These are phyloP conservation scores for Endocalyx cinctus DNA, from an alignment of 2,329 filamentous ascomycete species.

Conservation along the genomic window DNA sequence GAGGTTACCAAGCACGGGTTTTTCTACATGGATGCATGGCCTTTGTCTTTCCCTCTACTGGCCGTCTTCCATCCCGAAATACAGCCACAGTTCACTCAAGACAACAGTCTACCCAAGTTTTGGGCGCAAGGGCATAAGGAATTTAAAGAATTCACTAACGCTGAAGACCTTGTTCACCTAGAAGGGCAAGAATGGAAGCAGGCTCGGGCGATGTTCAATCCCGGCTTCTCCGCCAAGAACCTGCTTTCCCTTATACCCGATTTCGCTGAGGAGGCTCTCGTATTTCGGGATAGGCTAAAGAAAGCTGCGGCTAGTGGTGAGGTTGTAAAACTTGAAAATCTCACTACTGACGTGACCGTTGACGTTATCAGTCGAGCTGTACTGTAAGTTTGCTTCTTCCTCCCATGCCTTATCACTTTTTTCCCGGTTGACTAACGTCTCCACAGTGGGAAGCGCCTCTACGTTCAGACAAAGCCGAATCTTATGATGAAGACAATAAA, in stretches of 20 bases:
- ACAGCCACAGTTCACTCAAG: conserved; percentile 33
- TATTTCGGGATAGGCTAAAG: conserved; percentile 20
- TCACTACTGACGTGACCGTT: conserved; percentile 22
- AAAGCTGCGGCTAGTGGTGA: conserved; percentile 15
- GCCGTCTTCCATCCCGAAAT: conserved; percentile 33
- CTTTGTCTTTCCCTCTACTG: conserved; percentile 29
- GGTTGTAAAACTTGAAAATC: conserved; percentile 22
- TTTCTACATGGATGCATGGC: conserved; percentile 35
- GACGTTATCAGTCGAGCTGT: conserved; percentile 25
- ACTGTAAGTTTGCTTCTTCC: conserved; percentile 23
- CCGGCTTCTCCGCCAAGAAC: conserved; percentile 33
- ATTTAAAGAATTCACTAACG: conserved; percentile 26
- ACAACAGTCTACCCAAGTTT: conserved; percentile 30
- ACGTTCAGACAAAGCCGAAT: conserved; percentile 12
- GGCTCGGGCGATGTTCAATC: conserved; percentile 31
- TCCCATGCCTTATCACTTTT: no score
- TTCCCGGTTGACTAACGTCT: conserved; percentile 8
- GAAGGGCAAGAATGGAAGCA: conserved; percentile 35
- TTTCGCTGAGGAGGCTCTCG: conserved; percentile 26
- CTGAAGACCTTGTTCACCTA: conserved; percentile 28
- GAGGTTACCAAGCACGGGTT: conserved; percentile 23
- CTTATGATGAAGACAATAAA: conserved; percentile 13
- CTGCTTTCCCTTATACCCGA: conserved; percentile 28
- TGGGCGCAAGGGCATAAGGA: conserved; percentile 17
- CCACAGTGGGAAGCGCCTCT: conserved; percentile 14